Evolutionary conservation across 768 basidiomycete species (phyloP).

Genomic region (Mycena pura): DNA sequence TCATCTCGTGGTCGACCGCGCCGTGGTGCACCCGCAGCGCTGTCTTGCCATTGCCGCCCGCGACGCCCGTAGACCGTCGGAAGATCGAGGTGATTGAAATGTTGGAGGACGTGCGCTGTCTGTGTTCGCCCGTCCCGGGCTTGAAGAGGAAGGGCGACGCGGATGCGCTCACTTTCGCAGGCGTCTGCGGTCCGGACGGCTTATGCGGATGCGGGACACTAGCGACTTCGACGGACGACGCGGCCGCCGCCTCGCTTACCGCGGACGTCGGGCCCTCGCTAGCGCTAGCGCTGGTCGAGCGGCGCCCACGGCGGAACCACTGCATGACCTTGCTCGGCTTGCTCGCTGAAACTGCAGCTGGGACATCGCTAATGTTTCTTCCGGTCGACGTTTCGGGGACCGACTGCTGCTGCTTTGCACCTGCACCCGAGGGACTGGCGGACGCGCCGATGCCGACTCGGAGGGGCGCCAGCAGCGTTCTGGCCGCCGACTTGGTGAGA

Average conservation of each 20-base stretch:
- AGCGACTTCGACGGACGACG: conserved; percentile 20
- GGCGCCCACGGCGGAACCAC: conserved; percentile 77
- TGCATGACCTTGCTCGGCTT: conserved; percentile 97
- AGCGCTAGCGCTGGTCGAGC: conserved; percentile 15
- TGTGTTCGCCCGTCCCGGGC: conserved; percentile 20
- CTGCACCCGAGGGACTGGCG: too few species aligned
- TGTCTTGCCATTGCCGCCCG: conserved; percentile 5
- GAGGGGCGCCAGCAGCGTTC: conserved; percentile 19
- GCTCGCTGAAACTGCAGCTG: conserved; percentile 71
- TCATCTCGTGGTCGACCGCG: conserved; percentile 84
- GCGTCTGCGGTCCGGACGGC: not conserved
- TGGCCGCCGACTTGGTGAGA: not conserved
- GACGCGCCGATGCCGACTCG: conserved; percentile 13
- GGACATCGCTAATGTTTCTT: conserved; percentile 39
- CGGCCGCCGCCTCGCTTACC: conserved; percentile 12
- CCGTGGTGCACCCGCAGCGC: conserved; percentile 82
- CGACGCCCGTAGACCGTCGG: conserved; percentile 21
- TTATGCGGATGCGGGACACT: conserved; percentile 16
- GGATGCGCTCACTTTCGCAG: too few species aligned
- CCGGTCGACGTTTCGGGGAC: not conserved
- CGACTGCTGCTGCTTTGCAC: not conserved
- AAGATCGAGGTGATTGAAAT: conserved; percentile 27
- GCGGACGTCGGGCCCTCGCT: conserved; percentile 5
- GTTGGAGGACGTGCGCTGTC: conserved; percentile 24
- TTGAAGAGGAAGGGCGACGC: conserved; percentile 21